Evolutionary conservation across 208 protist genomes (phyloP), one percentile per base, ranked within the genome.

Genomic region (Trypanosoma lewisi): DNA sequence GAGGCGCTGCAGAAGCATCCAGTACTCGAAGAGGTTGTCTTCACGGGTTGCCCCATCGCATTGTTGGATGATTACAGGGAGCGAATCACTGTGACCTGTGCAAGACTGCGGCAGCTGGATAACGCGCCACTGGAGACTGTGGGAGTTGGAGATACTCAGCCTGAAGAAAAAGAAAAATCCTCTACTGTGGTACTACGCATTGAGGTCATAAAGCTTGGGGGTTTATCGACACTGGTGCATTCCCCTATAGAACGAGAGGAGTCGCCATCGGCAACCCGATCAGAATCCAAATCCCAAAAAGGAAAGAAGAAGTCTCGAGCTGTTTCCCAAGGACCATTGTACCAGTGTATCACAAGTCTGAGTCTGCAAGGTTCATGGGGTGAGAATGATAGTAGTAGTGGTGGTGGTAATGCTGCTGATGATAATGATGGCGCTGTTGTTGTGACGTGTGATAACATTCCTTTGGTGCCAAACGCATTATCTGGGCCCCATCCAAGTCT

Each of bases 31-130:
- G 86, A 95, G 42, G 64, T 93, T 17, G 73, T 60, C 2, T 75
- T 95, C 25, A 50, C 70, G 27, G 89, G 86, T 28, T 90, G 87
- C 58, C 89, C 89, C 25, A 63, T 95, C 31, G 54, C 83, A 11
- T 60, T 90, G 9, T 36, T 86, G 14, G 84, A 93, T 63, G 65
- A 62, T 27, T 95, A 90, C 59, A 81, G 78, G 16, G 48, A 63
- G 9, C 51, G 47, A 17, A n/a, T 95, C 9, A 60, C 77, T 21
- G 34, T 49, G 28, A 55, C 50, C 19, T 93, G 85, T 59, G 63
- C 75, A 36, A 61, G 67, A n/a, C 60, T 95, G 36, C 76, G 80
- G 19, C 60, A 49, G 19, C 71, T 95, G 7, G 89, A 95, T 61
- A 67, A 77, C 41, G 37, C 44, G 70, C n/a, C 67, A 63, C 11